Evolutionary conservation across 2,329 filamentous ascomycete species (phyloP), one percentile per base, ranked within the genome.

Genomic region (Gnomoniopsis sp.): DNA sequence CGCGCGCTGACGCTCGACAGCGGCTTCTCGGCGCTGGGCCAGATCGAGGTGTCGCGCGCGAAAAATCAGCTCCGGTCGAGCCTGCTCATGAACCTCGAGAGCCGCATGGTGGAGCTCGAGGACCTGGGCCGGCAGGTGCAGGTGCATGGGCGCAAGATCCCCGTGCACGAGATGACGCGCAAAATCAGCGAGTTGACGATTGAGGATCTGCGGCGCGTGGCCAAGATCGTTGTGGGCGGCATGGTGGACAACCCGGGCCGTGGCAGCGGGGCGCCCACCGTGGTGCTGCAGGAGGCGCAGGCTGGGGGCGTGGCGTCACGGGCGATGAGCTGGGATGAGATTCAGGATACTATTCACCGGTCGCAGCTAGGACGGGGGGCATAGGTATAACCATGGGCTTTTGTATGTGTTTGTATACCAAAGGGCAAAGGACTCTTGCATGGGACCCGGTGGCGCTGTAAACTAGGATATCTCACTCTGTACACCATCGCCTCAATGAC

Each of bases 31-130:
- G 82, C 88, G 2, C 80, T 99, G 11, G 85, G 88, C 65, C 76
- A 85, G 2, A 81, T 79, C 38, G 95, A 99, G 75, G 93, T 99
- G 59, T 86, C 87, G 69, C 88, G 95, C 52, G 95, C 95, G 19
- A 99, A 99, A 84, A 99, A 99, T 74, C 95, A 99, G 77, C 85
- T 99, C 17, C 86, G 93, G 46, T 93, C 88, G 15, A 90, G 86
- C 58, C 80, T 99, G 44, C 83, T 99, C 52, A 99, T 99, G 95
- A 99, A 99, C 75, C 85, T 99, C 30, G 95, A 99, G 77, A 92
- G 87, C 66, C 84, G 95, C 61, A 97, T 99, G 92, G 92, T 99
- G 11, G 95, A 98, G 77, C 83, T 99, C 7, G 95, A 99, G 75
- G 95, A 99, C 71, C 82, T 99, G 0, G 95, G 95, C 22, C 80